phyloP scores from a whole-genome alignment of 768 basidiomycete genomes.

The Filobasidium floriforme region DNA sequence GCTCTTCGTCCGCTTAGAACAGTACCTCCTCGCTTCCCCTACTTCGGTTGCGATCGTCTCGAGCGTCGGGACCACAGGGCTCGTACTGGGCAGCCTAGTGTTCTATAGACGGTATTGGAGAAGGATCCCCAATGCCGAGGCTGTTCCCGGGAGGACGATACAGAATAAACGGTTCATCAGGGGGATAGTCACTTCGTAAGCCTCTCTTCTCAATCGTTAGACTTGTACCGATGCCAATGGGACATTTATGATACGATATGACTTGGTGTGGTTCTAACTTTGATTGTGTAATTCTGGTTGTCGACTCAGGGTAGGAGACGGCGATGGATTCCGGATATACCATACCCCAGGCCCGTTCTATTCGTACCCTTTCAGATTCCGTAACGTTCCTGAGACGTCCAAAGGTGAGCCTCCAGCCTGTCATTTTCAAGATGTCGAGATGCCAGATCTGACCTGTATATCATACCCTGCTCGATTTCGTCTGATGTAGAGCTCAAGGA shows the following conservation, averaged over 20 bases:
- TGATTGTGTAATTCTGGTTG: not conserved
- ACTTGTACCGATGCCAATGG: too few relatives aligned
- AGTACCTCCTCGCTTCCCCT: not conserved
- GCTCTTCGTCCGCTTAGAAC: not conserved
- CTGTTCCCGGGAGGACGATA: slow-evolving; percentile 61
- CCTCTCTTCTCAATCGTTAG: not conserved
- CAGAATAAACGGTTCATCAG: slow-evolving; percentile 60
- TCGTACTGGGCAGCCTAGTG: not conserved
- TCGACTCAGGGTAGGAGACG: slow-evolving; percentile 11
- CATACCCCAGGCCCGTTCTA: slow-evolving; percentile 76
- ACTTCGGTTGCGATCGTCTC: not conserved
- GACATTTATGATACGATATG: too few relatives aligned
- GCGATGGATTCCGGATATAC: slow-evolving; percentile 76
- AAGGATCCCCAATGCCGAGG: slow-evolving; percentile 59
- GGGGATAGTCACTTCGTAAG: slow-evolving; percentile 60
- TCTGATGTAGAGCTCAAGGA: slow-evolving; percentile 58
- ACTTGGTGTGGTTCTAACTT: not conserved
- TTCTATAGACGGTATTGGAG: slow-evolving; percentile 2
- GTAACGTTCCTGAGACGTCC: slow-evolving; percentile 54
- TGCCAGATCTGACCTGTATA: too few relatives aligned
- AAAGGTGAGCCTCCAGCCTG: slow-evolving; percentile 52
- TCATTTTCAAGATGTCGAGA: not conserved
- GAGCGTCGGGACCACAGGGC: not conserved
- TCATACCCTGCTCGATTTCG: too few relatives aligned
- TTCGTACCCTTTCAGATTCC: slow-evolving; percentile 64